Base-by-base conservation (phyloP, 495 filamentous ascomycete species). In the Talaromyces borbonicus region DNA sequence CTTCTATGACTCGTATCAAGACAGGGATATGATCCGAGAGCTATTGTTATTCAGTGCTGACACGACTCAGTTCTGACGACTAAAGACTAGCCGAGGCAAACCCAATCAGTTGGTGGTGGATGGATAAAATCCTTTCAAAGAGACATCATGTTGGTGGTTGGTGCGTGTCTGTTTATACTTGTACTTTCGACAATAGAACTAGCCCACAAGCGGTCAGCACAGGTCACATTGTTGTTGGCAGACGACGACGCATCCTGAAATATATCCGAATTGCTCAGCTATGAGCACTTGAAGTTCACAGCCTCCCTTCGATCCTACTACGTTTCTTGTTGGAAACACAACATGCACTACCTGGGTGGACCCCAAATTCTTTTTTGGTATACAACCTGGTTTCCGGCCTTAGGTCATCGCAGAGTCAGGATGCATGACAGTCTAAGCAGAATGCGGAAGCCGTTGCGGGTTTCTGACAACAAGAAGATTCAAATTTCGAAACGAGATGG, bases 111-210 rank as follows among this genome's bases (percentile, higher is more conserved):
- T n/a, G n/a, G n/a, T n/a, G n/a, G n/a, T n/a, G n/a, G n/a, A n/a
- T n/a, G n/a, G n/a, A n/a, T n/a, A n/a, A 23, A 41, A 41, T 25
- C 8, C 19, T n/a, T 26, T 15, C 24, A 41, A 20, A 14, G 26
- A 26, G 38, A 26, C 11, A 18, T 26, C 15, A 39, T 41, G 38
- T 41, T 41, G 38, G 38, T 41, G 38, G 38, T n/a, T 23, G n/a
- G 38, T 26, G 20, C n/a, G 38, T 41, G 38, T 23, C 38, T 41
- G 38, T 41, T 41, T 41, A 41, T 41, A 41, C 14, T 41, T 23
- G 12, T 20, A n/a, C 26, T 41, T n/a, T 24, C 19, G 38, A 41
- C 35, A 20, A 15, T 22, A 26, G n/a, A 25, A 9, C 38, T 41
- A 41, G 23, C 22, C 38, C 12, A 41, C 14, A 23, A 15, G 12